Percentiles rank a stretch among this genome's conserved stretches.
phyloP scores from a whole-genome alignment of 306 rosid genomes.

The Pyrus pyrifolia region DNA sequence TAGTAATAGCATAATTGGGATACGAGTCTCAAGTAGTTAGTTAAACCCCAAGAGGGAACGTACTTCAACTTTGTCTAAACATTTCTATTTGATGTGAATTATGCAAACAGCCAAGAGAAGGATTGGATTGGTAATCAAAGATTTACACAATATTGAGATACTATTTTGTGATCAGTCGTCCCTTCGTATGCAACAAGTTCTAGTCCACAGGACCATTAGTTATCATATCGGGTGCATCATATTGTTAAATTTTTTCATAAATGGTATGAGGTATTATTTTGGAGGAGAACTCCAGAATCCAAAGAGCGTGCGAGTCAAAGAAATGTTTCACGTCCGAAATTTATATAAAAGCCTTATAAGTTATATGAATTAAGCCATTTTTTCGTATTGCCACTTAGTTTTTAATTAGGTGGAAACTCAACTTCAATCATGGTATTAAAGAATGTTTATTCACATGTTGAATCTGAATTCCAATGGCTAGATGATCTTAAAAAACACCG shows the following conservation, averaged over 20 bases:
- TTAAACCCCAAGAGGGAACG: conserved; percentile 30
- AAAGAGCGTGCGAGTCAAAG: no score
- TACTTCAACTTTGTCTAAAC: conserved; percentile 21
- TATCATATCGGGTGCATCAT: neutral
- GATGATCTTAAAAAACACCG: no score
- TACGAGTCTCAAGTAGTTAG: conserved; percentile 6
- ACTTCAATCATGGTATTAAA: neutral
- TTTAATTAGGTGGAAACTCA: no score
- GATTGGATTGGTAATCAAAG: neutral
- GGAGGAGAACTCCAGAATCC: neutral
- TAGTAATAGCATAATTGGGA: conserved; percentile 5
- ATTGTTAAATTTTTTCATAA: neutral
- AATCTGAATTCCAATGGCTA: neutral
- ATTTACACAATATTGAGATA: neutral
- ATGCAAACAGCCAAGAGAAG: neutral
- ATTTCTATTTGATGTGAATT: neutral
- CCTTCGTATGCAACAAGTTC: neutral
- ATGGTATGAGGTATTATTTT: neutral
- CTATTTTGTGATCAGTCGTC: neutral
- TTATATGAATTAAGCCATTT: no score
- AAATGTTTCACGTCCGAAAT: neutral
- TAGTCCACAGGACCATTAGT: neutral
- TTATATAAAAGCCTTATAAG: neutral
- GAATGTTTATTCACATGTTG: neutral
- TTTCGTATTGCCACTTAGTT: neutral